A percentile compares a stretch with the other conserved stretches of the same genome.
These are phyloP conservation scores for Nakazawaea wickerhamii DNA, from an alignment of 805 yeast species.

Conservation along the genomic window DNA sequence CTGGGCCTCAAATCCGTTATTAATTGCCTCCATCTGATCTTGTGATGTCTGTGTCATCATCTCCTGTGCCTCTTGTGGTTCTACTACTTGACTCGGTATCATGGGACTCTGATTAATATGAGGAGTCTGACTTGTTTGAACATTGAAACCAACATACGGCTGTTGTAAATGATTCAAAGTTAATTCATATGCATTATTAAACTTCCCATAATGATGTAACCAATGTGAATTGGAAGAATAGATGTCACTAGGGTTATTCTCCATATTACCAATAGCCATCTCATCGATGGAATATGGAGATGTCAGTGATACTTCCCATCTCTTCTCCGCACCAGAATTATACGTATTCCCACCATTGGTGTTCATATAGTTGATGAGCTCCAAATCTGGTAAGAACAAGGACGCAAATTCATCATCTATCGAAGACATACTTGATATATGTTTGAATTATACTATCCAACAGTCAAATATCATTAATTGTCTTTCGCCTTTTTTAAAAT, in stretches of 20 bases:
- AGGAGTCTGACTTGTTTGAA: not conserved
- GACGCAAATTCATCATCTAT: constrained; percentile 17
- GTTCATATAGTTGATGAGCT: constrained; percentile 7
- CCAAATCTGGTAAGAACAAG: constrained; percentile 16
- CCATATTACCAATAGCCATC: not conserved
- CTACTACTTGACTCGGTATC: not conserved
- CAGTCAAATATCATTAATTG: too few relatives aligned
- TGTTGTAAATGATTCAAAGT: constrained; percentile 5
- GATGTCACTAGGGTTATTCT: not conserved
- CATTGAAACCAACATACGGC: not conserved
- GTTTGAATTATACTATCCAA: too few relatives aligned
- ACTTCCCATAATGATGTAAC: constrained; percentile 7
- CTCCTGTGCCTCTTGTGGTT: not conserved
- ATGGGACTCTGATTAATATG: not conserved
- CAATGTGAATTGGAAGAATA: constrained; percentile 2
- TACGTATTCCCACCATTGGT: not conserved
- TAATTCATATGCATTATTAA: constrained; percentile 2
- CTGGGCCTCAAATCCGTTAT: not conserved
- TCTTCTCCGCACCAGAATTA: not conserved
- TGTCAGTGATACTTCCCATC: not conserved
- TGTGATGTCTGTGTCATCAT: not conserved
- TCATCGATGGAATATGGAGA: not conserved
- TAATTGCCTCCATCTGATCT: not conserved
- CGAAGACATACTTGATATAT: constrained; percentile 8
- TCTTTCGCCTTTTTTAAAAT: not conserved